Base-by-base conservation (phyloP, 2,329 filamentous ascomycete genomes). In the Tolypocladium capitatum region DNA sequence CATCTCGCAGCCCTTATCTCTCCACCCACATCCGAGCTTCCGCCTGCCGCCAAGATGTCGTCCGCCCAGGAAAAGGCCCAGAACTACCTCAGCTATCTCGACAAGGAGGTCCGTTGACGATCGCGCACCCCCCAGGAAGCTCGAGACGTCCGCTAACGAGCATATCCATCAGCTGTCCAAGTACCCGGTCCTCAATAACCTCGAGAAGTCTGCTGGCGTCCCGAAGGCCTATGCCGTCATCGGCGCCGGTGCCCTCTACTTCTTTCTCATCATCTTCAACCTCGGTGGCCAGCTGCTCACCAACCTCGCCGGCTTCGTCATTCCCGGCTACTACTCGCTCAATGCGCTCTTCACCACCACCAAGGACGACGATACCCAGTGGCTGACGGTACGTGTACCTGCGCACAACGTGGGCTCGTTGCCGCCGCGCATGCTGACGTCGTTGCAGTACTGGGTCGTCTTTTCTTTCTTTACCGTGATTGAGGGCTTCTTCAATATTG, bases 181-280 rank as follows among this genome's bases (percentile, higher is more conserved):
- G 69, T 92, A 92, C 73, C 84, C 84, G 59, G 69, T 76, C 61
- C 78, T 92, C 65, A 84, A 82, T 77, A 88, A 91, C 72, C 77
- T 92, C 61, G 87, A 94, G 79, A 86, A 83, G 76, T 81, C 86
- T 68, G 84, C 83, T 55, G 81, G 78, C 49, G 77, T 92, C 45
- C 87, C 87, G 64, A 94, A 94, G 76, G 83, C 86, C 61, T 92
- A 94, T 66, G 83, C 80, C 55, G 76, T 86, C 62, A 81, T 91
- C 58, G 87, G 86, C 59, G 63, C 87, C 49, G 83, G 69, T 51
- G 81, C 81, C 46, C 78, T 90, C 56, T 94, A 94, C 76, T 88
- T 92, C 72, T 88, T 91, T 74, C 80, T 92, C 58, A 86, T 92
- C 70, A 81, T 92, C 72, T 89, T 94, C 76, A 94, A 94, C 78